Conservation (phyloP, 2,329 filamentous ascomycete genomes). For the Colletotrichum cuscutae region DNA sequence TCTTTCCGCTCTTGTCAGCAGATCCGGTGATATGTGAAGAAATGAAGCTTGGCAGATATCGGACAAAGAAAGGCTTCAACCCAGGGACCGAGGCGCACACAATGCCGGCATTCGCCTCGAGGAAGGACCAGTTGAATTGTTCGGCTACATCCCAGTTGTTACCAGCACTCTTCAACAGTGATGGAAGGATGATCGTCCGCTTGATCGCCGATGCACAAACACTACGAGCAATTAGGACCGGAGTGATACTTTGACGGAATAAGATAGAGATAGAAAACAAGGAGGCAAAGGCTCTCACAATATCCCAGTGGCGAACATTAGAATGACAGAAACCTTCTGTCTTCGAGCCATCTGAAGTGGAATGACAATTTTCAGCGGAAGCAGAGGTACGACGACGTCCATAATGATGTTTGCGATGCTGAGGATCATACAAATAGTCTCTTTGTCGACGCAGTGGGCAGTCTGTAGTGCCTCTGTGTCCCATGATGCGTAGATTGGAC, state of each 20-base stretch:
- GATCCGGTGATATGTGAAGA: too few species aligned
- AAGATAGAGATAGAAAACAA: too few species aligned
- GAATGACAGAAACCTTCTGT: conserved; percentile 23
- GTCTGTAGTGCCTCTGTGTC: neutral
- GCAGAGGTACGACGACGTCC: conserved; percentile 20
- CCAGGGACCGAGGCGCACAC: conserved; percentile 29
- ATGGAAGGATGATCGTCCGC: conserved; percentile 40
- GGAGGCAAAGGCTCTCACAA: neutral
- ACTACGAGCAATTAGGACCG: conserved; percentile 6
- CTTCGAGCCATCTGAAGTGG: conserved; percentile 19
- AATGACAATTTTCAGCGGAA: conserved; percentile 14
- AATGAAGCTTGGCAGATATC: conserved; percentile 26
- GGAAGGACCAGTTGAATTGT: conserved; percentile 43
- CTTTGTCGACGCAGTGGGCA: conserved; percentile 12
- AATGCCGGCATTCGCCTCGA: conserved; percentile 31
- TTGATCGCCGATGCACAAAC: conserved; percentile 43
- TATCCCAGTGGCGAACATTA: conserved; percentile 12
- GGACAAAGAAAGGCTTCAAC: conserved; percentile 35
- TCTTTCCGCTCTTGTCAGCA: too few species aligned
- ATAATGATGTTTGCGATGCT: conserved; percentile 28
- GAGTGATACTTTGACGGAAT: neutral
- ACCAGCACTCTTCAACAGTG: conserved; percentile 38
- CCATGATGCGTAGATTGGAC: conserved; percentile 2
- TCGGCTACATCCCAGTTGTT: conserved; percentile 41
- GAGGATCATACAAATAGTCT: conserved; percentile 4